A percentile compares a stretch with the other conserved stretches of the same genome.
These are phyloP conservation scores for Megacollybia marginata DNA, from an alignment of 768 basidiomycete genomes.

Conservation along the genomic window DNA sequence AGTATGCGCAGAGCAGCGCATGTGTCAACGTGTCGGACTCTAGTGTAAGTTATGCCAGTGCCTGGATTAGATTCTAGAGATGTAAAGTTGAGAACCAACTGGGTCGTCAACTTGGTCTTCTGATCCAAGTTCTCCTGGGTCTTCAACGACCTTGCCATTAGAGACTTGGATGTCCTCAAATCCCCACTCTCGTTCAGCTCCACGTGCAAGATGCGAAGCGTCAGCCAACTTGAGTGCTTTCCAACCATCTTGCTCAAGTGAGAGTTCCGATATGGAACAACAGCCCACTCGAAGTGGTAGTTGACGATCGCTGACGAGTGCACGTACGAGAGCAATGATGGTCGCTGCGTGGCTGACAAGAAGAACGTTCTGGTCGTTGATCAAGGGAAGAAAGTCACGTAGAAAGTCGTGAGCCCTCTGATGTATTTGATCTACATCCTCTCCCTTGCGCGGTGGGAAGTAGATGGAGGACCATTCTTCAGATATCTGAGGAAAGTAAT, in stretches of 20 bases:
- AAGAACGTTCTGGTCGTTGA: constrained; percentile 44
- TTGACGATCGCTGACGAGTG: constrained; percentile 44
- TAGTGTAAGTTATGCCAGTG: constrained; percentile 97
- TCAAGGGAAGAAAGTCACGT: constrained; percentile 37
- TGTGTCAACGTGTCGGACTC: constrained; percentile 65
- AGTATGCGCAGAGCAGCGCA: constrained; percentile 88
- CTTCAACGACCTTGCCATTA: constrained; percentile 62
- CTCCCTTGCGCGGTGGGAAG: constrained; percentile 69
- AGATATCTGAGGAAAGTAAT: constrained; percentile 52
- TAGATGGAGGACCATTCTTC: constrained; percentile 52
- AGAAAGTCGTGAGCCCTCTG: constrained; percentile 49
- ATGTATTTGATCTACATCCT: constrained; percentile 57
- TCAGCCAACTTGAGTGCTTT: constrained; percentile 40
- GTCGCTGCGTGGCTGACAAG: constrained; percentile 75
- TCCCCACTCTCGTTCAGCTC: constrained; percentile 68
- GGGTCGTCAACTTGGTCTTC: constrained; percentile 51
- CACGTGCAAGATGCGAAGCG: constrained; percentile 51
- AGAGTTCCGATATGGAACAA: constrained; percentile 60
- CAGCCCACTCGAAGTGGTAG: constrained; percentile 63
- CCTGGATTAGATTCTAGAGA: constrained; percentile 57
- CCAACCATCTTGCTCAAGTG: constrained; percentile 33
- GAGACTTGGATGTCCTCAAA: constrained; percentile 63
- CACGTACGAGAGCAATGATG: constrained; percentile 55
- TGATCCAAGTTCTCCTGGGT: constrained; percentile 62
- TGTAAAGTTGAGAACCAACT: constrained; percentile 41